phyloP scores from a whole-genome alignment of 768 basidiomycete genomes.

The Hygrocybe punicea region DNA sequence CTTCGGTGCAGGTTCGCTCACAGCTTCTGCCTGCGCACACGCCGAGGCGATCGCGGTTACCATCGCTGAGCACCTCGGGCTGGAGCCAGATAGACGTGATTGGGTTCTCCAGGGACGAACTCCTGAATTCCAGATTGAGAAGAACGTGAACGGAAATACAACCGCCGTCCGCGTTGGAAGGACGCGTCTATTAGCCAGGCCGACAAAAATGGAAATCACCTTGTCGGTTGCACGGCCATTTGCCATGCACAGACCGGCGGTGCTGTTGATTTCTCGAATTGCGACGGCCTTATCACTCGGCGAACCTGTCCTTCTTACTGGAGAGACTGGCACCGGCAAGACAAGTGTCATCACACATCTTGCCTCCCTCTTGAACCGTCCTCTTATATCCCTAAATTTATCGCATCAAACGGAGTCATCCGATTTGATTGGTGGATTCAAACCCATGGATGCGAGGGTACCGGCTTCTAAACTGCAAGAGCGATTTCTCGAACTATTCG shows the following conservation, averaged over 20 bases:
- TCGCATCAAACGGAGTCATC: conserved; percentile 96
- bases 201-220: conserved; percentile 35
- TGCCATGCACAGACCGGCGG: conserved; percentile 83
- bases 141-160: conserved; percentile 59
- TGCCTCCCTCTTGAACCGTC: conserved; percentile 68
- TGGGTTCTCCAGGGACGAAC: conserved; percentile 67
- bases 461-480: conserved; percentile 69
- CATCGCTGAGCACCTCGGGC: conserved; percentile 57
- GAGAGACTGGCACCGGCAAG: conserved; percentile 99
- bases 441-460: conserved; percentile 86
- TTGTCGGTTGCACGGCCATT: conserved; percentile 56
- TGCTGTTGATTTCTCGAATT: conserved; percentile 75
- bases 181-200: conserved; percentile 51
- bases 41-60: conserved; percentile 47
- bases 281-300: conserved; percentile 63
- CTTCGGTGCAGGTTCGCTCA: conserved; percentile 67
- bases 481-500: conserved; percentile 77
- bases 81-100: conserved; percentile 39
- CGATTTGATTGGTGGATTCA: conserved; percentile 92
- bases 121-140: conserved; percentile 67
- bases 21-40: conserved; percentile 49
- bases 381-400: conserved; percentile 85
- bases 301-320: conserved; percentile 89
- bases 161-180: conserved; percentile 61
- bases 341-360: conserved; percentile 89